phyloP scores from a whole-genome alignment of 2,329 filamentous ascomycete genomes.

The Aspergillus melleus region DNA sequence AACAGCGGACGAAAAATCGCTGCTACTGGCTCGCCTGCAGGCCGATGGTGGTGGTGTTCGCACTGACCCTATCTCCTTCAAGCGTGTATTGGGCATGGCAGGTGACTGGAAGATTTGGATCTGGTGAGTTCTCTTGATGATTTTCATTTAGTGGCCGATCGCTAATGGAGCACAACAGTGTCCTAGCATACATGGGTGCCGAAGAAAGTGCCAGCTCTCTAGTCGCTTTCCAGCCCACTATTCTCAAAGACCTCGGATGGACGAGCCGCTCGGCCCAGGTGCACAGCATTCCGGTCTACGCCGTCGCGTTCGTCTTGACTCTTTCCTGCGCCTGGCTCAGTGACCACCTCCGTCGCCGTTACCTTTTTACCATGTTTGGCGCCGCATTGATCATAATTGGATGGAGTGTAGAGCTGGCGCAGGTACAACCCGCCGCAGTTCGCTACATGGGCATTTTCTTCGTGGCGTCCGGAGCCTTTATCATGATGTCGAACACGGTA shows the following conservation, averaged over 20 bases:
- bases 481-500: constrained; percentile 36
- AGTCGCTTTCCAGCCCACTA: constrained; percentile 33
- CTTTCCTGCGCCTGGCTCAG: constrained; percentile 18
- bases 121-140: constrained; percentile 17
- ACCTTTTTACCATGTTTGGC: constrained; percentile 13
- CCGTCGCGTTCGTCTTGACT: constrained; percentile 27
- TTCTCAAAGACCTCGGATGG: constrained; percentile 34
- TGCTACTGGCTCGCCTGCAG: constrained; percentile 14
- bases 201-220: constrained; percentile 18
- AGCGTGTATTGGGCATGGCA: constrained; percentile 1
- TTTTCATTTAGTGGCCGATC: no score
- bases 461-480: constrained; percentile 25
- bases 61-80: no score
- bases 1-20: constrained; percentile 11
- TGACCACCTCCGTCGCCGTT: constrained; percentile 14
- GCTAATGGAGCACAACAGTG: constrained; percentile 5
- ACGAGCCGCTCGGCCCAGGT: constrained; percentile 31
- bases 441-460: constrained; percentile 29
- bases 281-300: constrained; percentile 35
- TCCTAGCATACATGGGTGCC: constrained; percentile 20
- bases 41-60: constrained; percentile 6
- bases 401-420: constrained; percentile 12
- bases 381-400: constrained; percentile 13
- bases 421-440: constrained; percentile 7
- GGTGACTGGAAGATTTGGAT: constrained; percentile 19